Evolutionary conservation across 768 basidiomycete genomes (phyloP), one percentile per base, ranked within the genome.

Genomic region (Cyclocybe cylindracea): DNA sequence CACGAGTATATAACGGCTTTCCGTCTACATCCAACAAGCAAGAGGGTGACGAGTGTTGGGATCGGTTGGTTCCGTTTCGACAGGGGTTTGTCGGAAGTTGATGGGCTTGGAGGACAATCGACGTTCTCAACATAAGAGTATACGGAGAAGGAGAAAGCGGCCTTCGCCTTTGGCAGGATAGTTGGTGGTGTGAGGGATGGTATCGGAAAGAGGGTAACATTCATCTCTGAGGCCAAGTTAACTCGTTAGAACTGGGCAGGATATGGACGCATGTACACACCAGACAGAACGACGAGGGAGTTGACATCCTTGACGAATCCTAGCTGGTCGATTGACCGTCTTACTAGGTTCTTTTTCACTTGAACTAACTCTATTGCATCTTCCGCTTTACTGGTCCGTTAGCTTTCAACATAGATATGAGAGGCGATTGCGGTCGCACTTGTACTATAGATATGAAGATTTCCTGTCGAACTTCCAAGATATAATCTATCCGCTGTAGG

Each of bases 291-390:
- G 2, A 92, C 85, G 18, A 99, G 74, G 3, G 91, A 89, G 60
- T 92, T 87, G n/a, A 91, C 80, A 59, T 93, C 90, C 55, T 86
- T 86, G 56, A 98, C 79, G 47, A 86, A 88, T 0, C 87, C 91
- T 2, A 99, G 73, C 63, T 95, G 93, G 49, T 98, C 96, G 39
- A 99, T 89, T 10, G 89, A 76, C 61, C 78, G 83, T 58, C 82
- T 73, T 24, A 83, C 76, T 33, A 93, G 64, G 10, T 69, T 73
- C 61, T 85, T 87, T 81, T 79, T 91, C 31, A 78, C 77, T 61
- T 91, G 89, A 4, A 86, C 70, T 1, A 83, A 67, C 36, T 75
- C 72, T 0, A 77, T 63, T 19, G 64, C 63, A 29, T 73, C 68
- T 32, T 57, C 63, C 14, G 65, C 72, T 39, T 70, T 73, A 58